A percentile compares a stretch with the other conserved stretches of the same genome.
Conservation (phyloP, 2,329 filamentous ascomycete genomes). For the Calonectria montana region DNA sequence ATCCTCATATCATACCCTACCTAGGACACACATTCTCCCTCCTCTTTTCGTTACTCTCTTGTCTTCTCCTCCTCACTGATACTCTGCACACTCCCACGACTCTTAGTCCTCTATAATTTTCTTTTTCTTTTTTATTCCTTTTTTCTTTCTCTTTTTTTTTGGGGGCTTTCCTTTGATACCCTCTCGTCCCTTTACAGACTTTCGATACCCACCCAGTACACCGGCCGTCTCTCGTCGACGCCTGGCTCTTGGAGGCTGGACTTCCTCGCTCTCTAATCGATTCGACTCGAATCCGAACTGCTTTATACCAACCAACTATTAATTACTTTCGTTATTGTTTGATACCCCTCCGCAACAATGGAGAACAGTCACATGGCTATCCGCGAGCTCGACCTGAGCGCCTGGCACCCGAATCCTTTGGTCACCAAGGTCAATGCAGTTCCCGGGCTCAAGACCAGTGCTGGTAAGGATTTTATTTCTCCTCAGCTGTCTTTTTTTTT, state of each 20-base stretch:
- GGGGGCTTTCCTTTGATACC: slow-evolving; percentile 16
- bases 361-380: slow-evolving; percentile 48
- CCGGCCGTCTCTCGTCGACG: slow-evolving; percentile 18
- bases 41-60: slow-evolving; percentile 22
- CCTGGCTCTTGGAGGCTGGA: slow-evolving; percentile 40
- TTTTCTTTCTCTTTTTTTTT: slow-evolving; percentile 14
- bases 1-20: slow-evolving; percentile 15
- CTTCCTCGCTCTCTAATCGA: slow-evolving; percentile 34
- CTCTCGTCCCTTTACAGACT: not conserved
- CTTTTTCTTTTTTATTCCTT: slow-evolving; percentile 7
- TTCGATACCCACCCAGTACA: slow-evolving; percentile 12
- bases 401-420: slow-evolving; percentile 59
- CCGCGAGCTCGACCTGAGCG: slow-evolving; percentile 63
- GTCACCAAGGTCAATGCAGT: slow-evolving; percentile 67
- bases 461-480: slow-evolving; percentile 59
- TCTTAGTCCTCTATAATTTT: slow-evolving; percentile 12
- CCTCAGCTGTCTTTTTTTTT: slow-evolving; percentile 6
- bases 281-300: slow-evolving; percentile 20
- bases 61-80: slow-evolving; percentile 27
- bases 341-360: slow-evolving; percentile 37
- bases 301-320: slow-evolving; percentile 15
- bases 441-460: slow-evolving; percentile 68
- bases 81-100: slow-evolving; percentile 1
- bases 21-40: slow-evolving; percentile 10
- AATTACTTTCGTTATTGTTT: slow-evolving; percentile 12